These are phyloP conservation scores for Volutella citrinella DNA, from an alignment of 2,329 filamentous ascomycete genomes.

Conservation along the genomic window DNA sequence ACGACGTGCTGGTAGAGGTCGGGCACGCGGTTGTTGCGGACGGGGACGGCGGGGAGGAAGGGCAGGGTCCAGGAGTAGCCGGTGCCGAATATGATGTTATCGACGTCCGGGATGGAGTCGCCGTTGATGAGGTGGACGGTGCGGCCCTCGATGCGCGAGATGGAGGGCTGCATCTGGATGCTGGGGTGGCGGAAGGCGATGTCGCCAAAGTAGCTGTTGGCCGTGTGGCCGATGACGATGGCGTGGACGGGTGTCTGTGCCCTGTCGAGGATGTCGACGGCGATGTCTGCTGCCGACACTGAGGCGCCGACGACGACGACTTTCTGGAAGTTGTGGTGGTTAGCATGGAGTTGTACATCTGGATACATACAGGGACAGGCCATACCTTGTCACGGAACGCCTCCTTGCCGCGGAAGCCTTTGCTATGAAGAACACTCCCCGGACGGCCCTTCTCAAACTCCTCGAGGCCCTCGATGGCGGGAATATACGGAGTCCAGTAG, in stretches of 20 bases:
- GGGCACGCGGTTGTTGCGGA: conserved; percentile 54
- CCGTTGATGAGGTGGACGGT: conserved; percentile 58
- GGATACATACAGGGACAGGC: too few relatives aligned
- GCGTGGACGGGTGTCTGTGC: conserved; percentile 48
- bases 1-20: conserved; percentile 58
- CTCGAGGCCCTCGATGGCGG: conserved; percentile 45
- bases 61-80: conserved; percentile 64
- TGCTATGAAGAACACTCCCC: conserved; percentile 53
- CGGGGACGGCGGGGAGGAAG: conserved; percentile 51
- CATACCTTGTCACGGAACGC: conserved; percentile 44
- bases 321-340: conserved; percentile 33
- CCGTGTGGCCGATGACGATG: conserved; percentile 45
- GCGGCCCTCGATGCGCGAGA: conserved; percentile 41
- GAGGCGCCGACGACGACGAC: conserved; percentile 63
- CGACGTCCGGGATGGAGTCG: conserved; percentile 48
- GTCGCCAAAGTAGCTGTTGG: conserved; percentile 55
- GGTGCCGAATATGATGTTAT: conserved; percentile 64
- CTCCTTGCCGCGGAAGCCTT: conserved; percentile 48
- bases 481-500: conserved; percentile 57
- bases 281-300: conserved; percentile 62
- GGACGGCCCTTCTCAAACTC: conserved; percentile 43
- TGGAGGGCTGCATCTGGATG: conserved; percentile 46
- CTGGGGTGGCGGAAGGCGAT: conserved; percentile 57
- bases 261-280: conserved; percentile 47
- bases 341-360: too few relatives aligned